These are phyloP conservation scores for Verticillium tricorpus DNA, from an alignment of 2,329 filamentous ascomycete genomes.

Conservation along the genomic window DNA sequence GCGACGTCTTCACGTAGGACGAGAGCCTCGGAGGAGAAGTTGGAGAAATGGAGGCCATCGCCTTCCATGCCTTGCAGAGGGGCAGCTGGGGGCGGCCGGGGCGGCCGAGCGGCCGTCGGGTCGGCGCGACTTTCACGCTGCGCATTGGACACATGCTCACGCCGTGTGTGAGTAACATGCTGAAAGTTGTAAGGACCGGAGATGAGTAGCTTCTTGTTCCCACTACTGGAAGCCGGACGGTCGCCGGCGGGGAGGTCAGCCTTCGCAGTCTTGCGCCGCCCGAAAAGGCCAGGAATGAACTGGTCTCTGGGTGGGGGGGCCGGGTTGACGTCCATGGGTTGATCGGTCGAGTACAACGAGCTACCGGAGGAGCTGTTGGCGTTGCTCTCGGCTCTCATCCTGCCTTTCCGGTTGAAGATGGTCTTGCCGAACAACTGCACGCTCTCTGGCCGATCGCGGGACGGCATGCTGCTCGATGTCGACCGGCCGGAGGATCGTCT, in stretches of 20 bases:
- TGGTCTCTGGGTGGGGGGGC: conserved; percentile 32
- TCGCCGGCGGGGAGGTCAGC: neutral
- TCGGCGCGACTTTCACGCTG: conserved; percentile 35
- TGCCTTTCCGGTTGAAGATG: conserved; percentile 52
- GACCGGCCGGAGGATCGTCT: conserved; percentile 55
- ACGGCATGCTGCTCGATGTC: conserved; percentile 45
- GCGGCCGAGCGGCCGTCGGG: conserved; percentile 34
- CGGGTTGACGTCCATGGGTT: conserved; percentile 24
- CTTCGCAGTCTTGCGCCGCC: conserved; percentile 37
- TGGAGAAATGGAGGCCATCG: conserved; percentile 40
- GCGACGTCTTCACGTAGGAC: conserved; percentile 12
- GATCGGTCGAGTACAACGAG: conserved; percentile 44
- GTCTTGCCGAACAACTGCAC: conserved; percentile 55
- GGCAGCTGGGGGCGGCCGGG: conserved; percentile 28
- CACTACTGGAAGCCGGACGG: conserved; percentile 12
- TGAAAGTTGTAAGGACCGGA: conserved; percentile 65
- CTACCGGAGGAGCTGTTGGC: conserved; percentile 41
- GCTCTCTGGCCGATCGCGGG: conserved; percentile 53
- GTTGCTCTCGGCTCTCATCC: conserved; percentile 47
- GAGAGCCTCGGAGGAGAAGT: conserved; percentile 42
- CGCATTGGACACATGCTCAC: conserved; percentile 39
- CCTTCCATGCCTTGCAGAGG: conserved; percentile 30
- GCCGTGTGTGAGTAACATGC: conserved; percentile 55
- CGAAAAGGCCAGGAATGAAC: conserved; percentile 46
- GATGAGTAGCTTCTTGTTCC: conserved; percentile 44